Conservation (phyloP, 164 flowering plant genomes). For the Echeveria elegans region DNA sequence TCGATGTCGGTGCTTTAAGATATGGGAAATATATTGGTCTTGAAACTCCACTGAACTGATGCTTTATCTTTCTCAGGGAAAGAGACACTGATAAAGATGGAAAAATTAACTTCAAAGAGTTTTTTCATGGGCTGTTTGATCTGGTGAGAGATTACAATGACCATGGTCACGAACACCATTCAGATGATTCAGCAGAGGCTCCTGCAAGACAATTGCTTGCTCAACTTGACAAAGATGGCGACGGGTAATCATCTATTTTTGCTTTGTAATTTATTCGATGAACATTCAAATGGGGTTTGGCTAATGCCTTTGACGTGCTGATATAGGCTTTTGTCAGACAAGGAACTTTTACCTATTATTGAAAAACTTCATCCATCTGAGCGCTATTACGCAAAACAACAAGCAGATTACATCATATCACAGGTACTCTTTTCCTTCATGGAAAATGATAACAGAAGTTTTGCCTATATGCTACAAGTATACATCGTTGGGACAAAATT, state of each 20-base stretch:
- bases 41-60: neutral
- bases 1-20: neutral
- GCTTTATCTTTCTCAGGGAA: conserved; percentile 40
- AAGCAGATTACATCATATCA: conserved; percentile 73
- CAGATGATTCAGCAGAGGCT: conserved; percentile 47
- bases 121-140: conserved; percentile 95
- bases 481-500: neutral
- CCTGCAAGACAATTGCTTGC: conserved; percentile 65
- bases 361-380: conserved; percentile 93
- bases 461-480: neutral
- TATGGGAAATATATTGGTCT: neutral
- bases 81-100: conserved; percentile 92
- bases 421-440: conserved; percentile 46
- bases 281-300: neutral
- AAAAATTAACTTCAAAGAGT: conserved; percentile 76
- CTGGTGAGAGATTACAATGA: conserved; percentile 80
- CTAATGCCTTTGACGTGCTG: neutral
- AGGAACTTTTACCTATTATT: conserved; percentile 61
- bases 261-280: neutral
- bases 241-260: conserved; percentile 45
- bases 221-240: conserved; percentile 80
- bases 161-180: conserved; percentile 44
- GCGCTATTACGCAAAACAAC: conserved; percentile 91
- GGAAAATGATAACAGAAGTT: neutral
- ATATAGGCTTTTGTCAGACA: conserved; percentile 55